phyloP scores from a whole-genome alignment of 805 yeast species.

The Blastobotrys robertii region DNA sequence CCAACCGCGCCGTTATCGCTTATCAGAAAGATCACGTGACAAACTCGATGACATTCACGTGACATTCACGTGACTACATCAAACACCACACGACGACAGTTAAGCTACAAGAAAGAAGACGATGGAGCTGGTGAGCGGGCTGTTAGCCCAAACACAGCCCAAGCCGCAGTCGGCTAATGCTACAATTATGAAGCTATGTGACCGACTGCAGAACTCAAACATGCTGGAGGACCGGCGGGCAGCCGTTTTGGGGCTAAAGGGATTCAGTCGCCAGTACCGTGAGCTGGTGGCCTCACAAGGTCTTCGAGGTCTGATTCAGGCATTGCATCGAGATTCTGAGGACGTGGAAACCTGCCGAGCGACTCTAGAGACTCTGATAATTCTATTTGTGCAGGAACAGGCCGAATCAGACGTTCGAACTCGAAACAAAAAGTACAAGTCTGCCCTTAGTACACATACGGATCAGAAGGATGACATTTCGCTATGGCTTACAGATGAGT shows the following conservation, averaged over 20 bases:
- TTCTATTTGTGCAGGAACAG: slow-evolving; percentile 66
- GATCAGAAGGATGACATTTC: slow-evolving; percentile 69
- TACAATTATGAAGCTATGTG: slow-evolving; percentile 81
- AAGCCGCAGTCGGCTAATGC: slow-evolving; percentile 59
- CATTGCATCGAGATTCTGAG: slow-evolving; percentile 54
- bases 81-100: not conserved
- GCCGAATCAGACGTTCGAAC: slow-evolving; percentile 21
- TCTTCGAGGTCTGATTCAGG: slow-evolving; percentile 57
- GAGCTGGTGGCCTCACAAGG: slow-evolving; percentile 88
- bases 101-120: not conserved
- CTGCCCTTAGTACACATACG: slow-evolving; percentile 38
- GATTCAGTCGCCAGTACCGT: slow-evolving; percentile 78
- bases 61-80: not conserved
- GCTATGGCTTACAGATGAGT: slow-evolving; percentile 89
- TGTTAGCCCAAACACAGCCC: slow-evolving; percentile 35
- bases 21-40: not conserved
- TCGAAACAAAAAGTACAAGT: slow-evolving; percentile 19
- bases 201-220: slow-evolving; percentile 74
- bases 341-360: slow-evolving; percentile 70
- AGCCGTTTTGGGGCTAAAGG: slow-evolving; percentile 81
- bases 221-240: slow-evolving; percentile 79
- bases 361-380: slow-evolving; percentile 72
- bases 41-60: not conserved
- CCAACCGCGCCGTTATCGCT: not conserved
- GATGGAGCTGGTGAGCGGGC: slow-evolving; percentile 28